Base-by-base conservation (phyloP, 345 rosid genomes). In the Eutrema yunnanense region DNA sequence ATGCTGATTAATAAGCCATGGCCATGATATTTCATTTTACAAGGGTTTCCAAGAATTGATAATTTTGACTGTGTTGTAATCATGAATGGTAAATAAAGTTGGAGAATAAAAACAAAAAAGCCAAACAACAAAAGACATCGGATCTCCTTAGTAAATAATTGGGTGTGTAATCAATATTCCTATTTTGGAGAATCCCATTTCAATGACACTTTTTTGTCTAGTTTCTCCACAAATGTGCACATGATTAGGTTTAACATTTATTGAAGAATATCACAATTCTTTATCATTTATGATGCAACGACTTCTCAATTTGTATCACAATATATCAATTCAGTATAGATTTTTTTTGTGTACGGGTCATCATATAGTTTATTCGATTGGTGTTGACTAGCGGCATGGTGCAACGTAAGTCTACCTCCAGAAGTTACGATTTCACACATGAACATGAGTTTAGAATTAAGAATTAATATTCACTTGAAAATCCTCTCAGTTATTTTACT, bases 191-290 rank as follows among this genome's bases (percentile, higher is more conserved):
- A 38, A 48, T 56, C 44, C 34, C 52, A 56, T 48, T 58, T 14
- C 22, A 50, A 3, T 74, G 22, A 53, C 44, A 66, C 61, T 32
- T 49, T 49, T 55, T 66, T 38, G 72, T 66, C 46, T 58, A 42
- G 72, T 40, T 57, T 66, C 46, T 58, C 69, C 67, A 58, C 37
- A 73, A 8, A 12, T 49, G 50, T 48, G 66, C 33, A 58, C 36
- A 65, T 61, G 52, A 65, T 73, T 73, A 48, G 62, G 67, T 74
- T 22, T 66, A 13, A 6, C 54, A 66, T 66, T 66, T 49, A 66
- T 65, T 73, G 60, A 30, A 48, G 60, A 12, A 56, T 38, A 29
- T 48, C 50, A 29, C 65, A 13, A 47, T 65, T 47, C 50, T 30
- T 16, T 48, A 47, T 65, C 33, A 54, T 27, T 51, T 55, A 27